phyloP scores from a whole-genome alignment of 202 grass and related monocot genomes.

The Sporobolus alterniflorus region DNA sequence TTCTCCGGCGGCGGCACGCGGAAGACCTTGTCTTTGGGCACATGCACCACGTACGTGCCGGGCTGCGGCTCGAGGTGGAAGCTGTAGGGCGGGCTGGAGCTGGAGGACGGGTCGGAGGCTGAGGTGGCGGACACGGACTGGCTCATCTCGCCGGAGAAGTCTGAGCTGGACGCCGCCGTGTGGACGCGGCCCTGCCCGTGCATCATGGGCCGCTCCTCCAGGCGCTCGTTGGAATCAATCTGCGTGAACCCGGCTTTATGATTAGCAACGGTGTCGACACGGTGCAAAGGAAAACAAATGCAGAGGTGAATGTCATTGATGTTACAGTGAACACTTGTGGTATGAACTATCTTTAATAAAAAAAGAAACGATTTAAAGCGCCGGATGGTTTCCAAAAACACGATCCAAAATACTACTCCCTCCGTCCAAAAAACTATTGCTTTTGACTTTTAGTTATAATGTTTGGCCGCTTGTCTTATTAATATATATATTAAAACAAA shows the following conservation, averaged over 20 bases:
- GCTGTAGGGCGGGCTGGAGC: constrained; percentile 43
- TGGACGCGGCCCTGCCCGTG: constrained; percentile 46
- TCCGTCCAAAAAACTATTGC: no score
- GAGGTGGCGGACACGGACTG: constrained; percentile 35
- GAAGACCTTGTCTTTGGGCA: constrained; percentile 85
- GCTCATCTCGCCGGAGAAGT: constrained; percentile 61
- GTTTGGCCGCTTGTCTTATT: no score
- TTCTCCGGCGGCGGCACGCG: constrained; percentile 78
- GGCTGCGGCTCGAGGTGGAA: constrained; percentile 58
- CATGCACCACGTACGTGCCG: constrained; percentile 65
- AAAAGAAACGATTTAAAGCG: background rate
- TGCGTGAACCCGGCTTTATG: constrained; percentile 13
- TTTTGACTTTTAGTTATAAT: no score
- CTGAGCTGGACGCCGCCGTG: constrained; percentile 27
- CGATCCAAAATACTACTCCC: no score
- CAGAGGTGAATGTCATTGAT: background rate
- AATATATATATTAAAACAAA: no score
- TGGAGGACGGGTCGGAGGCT: constrained; percentile 43
- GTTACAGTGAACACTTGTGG: no score
- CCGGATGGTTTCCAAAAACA: background rate
- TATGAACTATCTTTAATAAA: no score
- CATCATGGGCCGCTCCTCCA: constrained; percentile 41
- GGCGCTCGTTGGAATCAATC: constrained; percentile 46
- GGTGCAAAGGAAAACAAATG: background rate
- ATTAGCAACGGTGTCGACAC: background rate